These are phyloP conservation scores for Tricholoma hemisulphureum DNA, from an alignment of 768 basidiomycete species.

Conservation along the genomic window DNA sequence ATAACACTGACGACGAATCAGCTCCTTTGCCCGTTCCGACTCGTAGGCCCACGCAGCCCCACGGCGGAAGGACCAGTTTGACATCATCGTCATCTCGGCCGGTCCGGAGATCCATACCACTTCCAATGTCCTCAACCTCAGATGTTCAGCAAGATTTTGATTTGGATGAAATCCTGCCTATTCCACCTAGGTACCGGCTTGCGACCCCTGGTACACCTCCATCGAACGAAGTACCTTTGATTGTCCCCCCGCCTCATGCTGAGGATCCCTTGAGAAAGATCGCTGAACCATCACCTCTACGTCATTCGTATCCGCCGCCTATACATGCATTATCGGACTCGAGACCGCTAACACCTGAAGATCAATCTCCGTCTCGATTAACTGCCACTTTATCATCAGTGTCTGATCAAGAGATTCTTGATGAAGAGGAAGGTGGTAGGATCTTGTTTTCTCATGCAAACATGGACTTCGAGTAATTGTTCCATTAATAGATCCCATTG, in stretches of 20 bases:
- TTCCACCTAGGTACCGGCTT: constrained; percentile 23
- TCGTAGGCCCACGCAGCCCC: constrained; percentile 10
- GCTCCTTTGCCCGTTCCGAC: constrained; percentile 20
- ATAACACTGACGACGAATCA: constrained; percentile 15
- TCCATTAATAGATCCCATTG: constrained; percentile 57
- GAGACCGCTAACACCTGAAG: constrained; percentile 12
- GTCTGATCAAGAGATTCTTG: constrained; percentile 44
- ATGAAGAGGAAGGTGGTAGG: constrained; percentile 65
- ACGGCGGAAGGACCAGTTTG: neutral
- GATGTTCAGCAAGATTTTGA: constrained; percentile 32
- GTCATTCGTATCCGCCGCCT: constrained; percentile 10
- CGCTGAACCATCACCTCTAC: constrained; percentile 13
- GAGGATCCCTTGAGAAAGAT: constrained; percentile 5
- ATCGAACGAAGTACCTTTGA: constrained; percentile 18
- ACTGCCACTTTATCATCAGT: constrained; percentile 25
- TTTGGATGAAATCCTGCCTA: constrained; percentile 34
- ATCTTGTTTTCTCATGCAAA: constrained; percentile 1
- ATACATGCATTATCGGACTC: constrained; percentile 3
- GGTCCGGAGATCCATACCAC: constrained; percentile 14
- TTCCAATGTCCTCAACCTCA: constrained; percentile 9
- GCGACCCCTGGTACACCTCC: constrained; percentile 13
- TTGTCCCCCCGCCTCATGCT: constrained; percentile 20
- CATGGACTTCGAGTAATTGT: constrained; percentile 5
- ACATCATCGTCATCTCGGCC: constrained; percentile 10
- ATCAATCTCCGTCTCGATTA: constrained; percentile 20